phyloP scores from a whole-genome alignment of 768 basidiomycete species.

The Suillus tomentosus region DNA sequence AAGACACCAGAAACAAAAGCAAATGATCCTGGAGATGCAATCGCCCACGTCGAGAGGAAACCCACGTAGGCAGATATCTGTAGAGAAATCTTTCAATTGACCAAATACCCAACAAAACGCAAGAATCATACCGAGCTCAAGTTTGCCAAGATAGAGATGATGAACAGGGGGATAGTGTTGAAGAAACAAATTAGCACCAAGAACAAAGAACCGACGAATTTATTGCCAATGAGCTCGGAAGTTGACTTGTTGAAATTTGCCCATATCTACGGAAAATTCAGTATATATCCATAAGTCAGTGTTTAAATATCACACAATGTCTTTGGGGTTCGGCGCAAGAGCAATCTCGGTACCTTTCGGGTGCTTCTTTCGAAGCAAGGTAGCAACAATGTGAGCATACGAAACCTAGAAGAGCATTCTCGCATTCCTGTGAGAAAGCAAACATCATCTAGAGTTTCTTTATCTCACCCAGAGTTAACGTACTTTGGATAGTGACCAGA shows the following conservation, averaged over 20 bases:
- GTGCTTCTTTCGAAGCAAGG: conserved; percentile 64
- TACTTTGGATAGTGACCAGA: conserved; percentile 76
- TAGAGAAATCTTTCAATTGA: conserved; percentile 15
- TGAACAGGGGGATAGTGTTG: conserved; percentile 90
- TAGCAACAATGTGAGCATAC: conserved; percentile 85
- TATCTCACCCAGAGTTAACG: conserved; percentile 57
- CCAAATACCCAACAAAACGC: conserved; percentile 4
- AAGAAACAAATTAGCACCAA: conserved; percentile 85
- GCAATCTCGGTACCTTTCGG: conserved; percentile 71
- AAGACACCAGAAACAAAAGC: conserved; percentile 89
- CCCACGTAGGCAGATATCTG: conserved; percentile 57
- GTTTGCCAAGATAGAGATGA: conserved; percentile 92
- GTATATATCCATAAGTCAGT: neutral
- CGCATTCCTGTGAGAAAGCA: conserved; percentile 71
- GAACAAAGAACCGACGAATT: conserved; percentile 74
- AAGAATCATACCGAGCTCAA: conserved; percentile 64
- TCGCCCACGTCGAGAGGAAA: conserved; percentile 75
- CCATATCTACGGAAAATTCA: conserved; percentile 66
- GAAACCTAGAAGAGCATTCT: conserved; percentile 34
- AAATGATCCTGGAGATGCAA: conserved; percentile 65
- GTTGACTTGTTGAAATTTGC: conserved; percentile 79
- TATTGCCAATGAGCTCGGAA: conserved; percentile 65
- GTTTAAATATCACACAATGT: conserved; percentile 57
- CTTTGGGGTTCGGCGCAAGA: conserved; percentile 87
- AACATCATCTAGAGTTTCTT: conserved; percentile 60